A percentile compares a stretch with the other conserved stretches of the same genome.
Evolutionary conservation across 1,284 basidiomycete genomes (phyloP).

Genomic region (Tylopilus orsonianus): DNA sequence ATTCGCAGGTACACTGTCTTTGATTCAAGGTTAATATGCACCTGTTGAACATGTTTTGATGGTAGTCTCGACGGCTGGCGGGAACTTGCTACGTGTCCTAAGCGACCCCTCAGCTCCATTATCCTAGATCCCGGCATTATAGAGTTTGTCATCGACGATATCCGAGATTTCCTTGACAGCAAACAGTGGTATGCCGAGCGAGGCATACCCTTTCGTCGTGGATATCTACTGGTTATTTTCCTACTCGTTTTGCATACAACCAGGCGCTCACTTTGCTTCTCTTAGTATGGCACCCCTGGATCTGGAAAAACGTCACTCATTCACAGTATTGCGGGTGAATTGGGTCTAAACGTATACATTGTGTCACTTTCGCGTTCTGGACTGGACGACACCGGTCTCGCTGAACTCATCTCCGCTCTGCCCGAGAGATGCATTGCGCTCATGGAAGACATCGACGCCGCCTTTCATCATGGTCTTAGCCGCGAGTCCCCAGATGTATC

Average conservation of each 20-base stretch:
- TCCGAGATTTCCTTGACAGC: constrained; percentile 62
- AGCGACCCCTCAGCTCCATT: constrained; percentile 63
- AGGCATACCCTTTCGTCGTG: constrained; percentile 69
- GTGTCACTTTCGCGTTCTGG: constrained; percentile 70
- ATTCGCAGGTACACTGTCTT: constrained; percentile 40
- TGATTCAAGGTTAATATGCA: neutral
- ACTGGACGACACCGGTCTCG: constrained; percentile 65
- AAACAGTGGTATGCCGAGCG: constrained; percentile 68
- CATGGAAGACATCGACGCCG: constrained; percentile 81
- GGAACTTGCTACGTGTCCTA: constrained; percentile 55
- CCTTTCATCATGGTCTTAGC: constrained; percentile 59
- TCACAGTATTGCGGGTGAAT: constrained; percentile 73
- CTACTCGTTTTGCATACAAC: neutral
- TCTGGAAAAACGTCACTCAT: constrained; percentile 77
- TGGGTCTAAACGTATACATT: constrained; percentile 73
- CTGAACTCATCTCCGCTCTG: constrained; percentile 60
- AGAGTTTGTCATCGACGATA: constrained; percentile 63
- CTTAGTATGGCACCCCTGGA: constrained; percentile 68
- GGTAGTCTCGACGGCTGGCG: constrained; percentile 44
- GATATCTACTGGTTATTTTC: constrained; percentile 58
- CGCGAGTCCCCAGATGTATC: constrained; percentile 31
- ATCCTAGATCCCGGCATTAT: constrained; percentile 66
- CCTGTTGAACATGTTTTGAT: neutral
- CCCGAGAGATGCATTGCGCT: constrained; percentile 71
- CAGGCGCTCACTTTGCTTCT: constrained; percentile 9